Conservation (phyloP, 129 eudicot species). For the Sambucus nigra region DNA sequence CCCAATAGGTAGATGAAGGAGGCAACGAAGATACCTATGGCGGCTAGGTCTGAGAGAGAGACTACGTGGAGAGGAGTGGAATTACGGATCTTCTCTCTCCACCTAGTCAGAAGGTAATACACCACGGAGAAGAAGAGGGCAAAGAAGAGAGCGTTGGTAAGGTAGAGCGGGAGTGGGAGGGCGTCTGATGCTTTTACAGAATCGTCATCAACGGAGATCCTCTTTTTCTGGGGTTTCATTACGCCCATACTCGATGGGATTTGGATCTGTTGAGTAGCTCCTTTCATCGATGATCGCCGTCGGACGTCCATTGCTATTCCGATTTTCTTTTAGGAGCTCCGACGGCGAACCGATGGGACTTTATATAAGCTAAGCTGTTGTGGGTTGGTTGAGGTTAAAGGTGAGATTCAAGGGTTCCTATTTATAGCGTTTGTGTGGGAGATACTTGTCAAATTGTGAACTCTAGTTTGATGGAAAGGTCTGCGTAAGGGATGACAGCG, state of each 20-base stretch:
- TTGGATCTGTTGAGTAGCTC: background rate
- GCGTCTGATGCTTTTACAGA: constrained; percentile 6
- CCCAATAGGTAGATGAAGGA: constrained; percentile 31
- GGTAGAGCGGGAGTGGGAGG: constrained; percentile 16
- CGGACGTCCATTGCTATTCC: constrained; percentile 10
- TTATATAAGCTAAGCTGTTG: background rate
- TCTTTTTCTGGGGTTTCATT: background rate
- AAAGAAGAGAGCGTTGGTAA: constrained; percentile 24
- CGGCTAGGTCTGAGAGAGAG: constrained; percentile 13
- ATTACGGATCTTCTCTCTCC: constrained; percentile 28
- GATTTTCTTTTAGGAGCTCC: background rate
- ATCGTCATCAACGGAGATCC: background rate
- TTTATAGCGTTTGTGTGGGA: too few species aligned
- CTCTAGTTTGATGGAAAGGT: too few species aligned
- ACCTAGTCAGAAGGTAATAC: constrained; percentile 18
- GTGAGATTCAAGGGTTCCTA: background rate
- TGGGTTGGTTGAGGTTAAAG: background rate
- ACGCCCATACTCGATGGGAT: background rate
- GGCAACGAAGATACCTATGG: constrained; percentile 12
- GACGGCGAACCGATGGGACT: background rate
- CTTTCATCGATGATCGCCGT: constrained; percentile 4
- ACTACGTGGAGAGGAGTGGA: constrained; percentile 22
- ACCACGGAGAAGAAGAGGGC: constrained; percentile 24
- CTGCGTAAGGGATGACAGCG: too few species aligned
- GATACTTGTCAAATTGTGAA: too few species aligned